Evolutionary conservation across 2,329 filamentous ascomycete genomes (phyloP).

Genomic region (Laburnicola sp.): DNA sequence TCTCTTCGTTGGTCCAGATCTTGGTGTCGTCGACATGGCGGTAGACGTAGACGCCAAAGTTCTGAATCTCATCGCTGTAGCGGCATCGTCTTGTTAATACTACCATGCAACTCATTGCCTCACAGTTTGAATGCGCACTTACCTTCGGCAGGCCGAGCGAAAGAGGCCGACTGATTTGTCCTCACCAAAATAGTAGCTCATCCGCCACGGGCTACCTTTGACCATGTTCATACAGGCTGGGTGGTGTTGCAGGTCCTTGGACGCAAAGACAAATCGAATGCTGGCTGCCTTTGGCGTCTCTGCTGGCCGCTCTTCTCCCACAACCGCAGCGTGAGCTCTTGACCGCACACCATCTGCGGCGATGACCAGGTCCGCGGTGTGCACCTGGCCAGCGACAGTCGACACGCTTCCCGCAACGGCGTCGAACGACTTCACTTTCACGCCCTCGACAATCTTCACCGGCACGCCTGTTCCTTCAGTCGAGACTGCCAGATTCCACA

Average conservation of each 20-base stretch:
- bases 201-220: conserved; percentile 1
- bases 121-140: conserved; percentile 4
- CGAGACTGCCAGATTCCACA: conserved; percentile 5
- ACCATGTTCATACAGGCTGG: conserved; percentile 6
- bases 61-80: conserved; percentile 9
- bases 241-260: conserved; percentile 6
- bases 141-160: conserved; percentile 7
- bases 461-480: conserved; percentile 4
- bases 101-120: conserved; percentile 4
- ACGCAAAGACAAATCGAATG: conserved; percentile 8
- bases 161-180: conserved; percentile 6
- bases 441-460: conserved; percentile 5
- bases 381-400: conserved; percentile 2
- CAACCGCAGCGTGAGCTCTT: background rate
- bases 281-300: conserved; percentile 5
- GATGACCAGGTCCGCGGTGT: conserved; percentile 1
- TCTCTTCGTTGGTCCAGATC: conserved; percentile 3
- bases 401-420: background rate
- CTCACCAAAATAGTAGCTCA: conserved; percentile 8
- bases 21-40: conserved; percentile 5
- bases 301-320: conserved; percentile 3
- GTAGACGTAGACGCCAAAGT: conserved; percentile 10
- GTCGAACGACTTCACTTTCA: conserved; percentile 8
- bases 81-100: conserved; percentile 6
- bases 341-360: conserved; percentile 7